These are phyloP conservation scores for Puccinia horiana DNA, from an alignment of 1,284 basidiomycete genomes.

Conservation along the genomic window DNA sequence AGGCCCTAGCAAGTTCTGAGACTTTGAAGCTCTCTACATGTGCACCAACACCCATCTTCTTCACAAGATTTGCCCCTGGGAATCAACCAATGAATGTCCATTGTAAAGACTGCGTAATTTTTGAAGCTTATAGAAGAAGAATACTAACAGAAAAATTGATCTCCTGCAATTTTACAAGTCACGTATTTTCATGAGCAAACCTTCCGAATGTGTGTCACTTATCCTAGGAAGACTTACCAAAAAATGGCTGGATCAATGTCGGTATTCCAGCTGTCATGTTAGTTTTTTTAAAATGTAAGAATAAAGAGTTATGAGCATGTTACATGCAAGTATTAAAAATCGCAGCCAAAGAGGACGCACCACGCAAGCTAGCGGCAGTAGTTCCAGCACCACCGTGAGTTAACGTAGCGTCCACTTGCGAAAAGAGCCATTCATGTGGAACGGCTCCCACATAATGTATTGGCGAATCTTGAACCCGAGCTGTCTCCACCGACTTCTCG, in stretches of 20 bases:
- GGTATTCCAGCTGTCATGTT: conserved; percentile 52
- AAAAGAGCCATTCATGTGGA: conserved; percentile 56
- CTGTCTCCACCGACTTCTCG: background rate
- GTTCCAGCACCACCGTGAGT: conserved; percentile 57
- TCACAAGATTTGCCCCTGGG: conserved; percentile 55
- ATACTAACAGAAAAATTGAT: conserved; percentile 40
- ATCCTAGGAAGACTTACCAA: conserved; percentile 51
- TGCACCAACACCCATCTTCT: conserved; percentile 54
- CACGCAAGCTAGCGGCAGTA: conserved; percentile 55
- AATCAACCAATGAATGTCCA: conserved; percentile 43
- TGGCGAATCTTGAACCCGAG: conserved; percentile 52
- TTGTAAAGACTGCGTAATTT: background rate
- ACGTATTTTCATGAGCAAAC: background rate
- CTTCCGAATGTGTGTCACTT: background rate
- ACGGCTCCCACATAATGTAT: conserved; percentile 54
- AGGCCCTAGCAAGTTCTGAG: conserved; percentile 50
- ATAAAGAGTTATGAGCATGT: background rate
- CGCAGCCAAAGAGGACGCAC: background rate
- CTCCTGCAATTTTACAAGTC: background rate
- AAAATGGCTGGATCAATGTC: conserved; percentile 56
- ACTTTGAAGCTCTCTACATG: conserved; percentile 51
- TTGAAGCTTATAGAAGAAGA: background rate
- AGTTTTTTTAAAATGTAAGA: background rate
- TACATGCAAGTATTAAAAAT: background rate
- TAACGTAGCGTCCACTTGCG: conserved; percentile 55